These are phyloP conservation scores for Epichloe aotearoae DNA, from an alignment of 2,329 filamentous ascomycete genomes.

Conservation along the genomic window DNA sequence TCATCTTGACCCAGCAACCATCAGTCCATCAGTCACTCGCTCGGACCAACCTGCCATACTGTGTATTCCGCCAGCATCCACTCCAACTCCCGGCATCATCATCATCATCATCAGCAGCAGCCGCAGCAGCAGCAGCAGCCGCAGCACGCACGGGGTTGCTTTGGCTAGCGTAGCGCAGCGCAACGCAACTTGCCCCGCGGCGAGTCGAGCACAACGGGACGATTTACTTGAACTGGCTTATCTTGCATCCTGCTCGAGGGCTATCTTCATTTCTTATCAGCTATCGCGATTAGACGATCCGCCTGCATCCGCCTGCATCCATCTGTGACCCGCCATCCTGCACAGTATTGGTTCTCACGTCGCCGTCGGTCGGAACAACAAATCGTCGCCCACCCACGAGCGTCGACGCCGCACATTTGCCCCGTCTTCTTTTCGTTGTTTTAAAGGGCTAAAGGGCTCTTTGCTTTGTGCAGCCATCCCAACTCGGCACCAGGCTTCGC, in stretches of 20 bases:
- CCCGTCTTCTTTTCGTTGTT: too few species aligned
- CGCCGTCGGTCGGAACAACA: too few species aligned
- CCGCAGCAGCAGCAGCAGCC: not conserved
- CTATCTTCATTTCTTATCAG: not conserved
- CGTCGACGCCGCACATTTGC: too few species aligned
- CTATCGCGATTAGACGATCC: not conserved
- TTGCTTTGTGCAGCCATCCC: too few species aligned
- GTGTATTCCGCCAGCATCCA: not conserved
- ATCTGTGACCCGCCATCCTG: not conserved
- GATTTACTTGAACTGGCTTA: not conserved
- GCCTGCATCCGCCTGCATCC: not conserved
- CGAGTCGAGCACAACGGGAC: not conserved
- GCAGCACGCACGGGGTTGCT: not conserved
- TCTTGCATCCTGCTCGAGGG: not conserved
- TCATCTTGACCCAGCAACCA: not conserved
- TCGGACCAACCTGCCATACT: not conserved
- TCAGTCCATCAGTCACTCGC: not conserved
- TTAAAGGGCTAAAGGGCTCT: too few species aligned
- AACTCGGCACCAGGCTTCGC: not conserved
- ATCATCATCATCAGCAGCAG: not conserved
- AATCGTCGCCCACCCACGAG: too few species aligned
- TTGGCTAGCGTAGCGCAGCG: not conserved
- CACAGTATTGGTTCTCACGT: not conserved
- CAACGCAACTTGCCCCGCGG: not conserved
- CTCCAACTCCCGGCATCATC: not conserved